Evolutionary conservation across 202 grass and related monocot genomes (phyloP).

Genomic region (Panicum hallii): DNA sequence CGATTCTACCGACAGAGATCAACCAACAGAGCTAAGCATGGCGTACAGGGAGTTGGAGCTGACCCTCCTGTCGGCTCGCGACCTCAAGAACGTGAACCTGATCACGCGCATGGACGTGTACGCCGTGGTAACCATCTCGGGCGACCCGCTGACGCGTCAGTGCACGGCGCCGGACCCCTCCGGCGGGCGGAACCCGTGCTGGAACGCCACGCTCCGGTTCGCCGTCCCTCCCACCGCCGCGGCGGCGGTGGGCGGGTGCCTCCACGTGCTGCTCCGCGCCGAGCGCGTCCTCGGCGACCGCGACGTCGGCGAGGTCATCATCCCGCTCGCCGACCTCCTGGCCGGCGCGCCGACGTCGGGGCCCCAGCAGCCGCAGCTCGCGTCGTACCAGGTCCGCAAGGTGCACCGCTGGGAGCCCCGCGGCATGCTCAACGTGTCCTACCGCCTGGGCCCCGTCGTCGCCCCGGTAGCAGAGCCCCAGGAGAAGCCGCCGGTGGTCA

Average conservation of each 20-base stretch:
- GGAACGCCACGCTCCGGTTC: conserved; percentile 63
- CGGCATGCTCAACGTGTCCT: conserved; percentile 66
- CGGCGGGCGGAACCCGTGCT: conserved; percentile 59
- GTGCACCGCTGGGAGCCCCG: conserved; percentile 44
- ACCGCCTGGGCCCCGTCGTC: conserved; percentile 53
- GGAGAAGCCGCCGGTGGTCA: background rate
- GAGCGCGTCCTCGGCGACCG: conserved; percentile 68
- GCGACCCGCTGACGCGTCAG: conserved; percentile 47
- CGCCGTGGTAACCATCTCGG: conserved; percentile 58
- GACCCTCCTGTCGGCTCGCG: conserved; percentile 56
- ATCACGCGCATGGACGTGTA: conserved; percentile 70
- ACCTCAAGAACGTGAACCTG: conserved; percentile 70
- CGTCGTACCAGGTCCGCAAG: conserved; percentile 66
- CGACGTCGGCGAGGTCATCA: conserved; percentile 64
- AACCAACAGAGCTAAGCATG: conserved; percentile 29
- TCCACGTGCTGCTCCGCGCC: conserved; percentile 67
- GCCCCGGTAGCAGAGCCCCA: background rate
- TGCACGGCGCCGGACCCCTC: conserved; percentile 56
- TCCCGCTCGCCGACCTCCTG: conserved; percentile 55
- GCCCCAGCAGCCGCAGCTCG: conserved; percentile 31
- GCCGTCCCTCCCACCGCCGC: conserved; percentile 41
- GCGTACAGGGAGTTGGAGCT: conserved; percentile 66
- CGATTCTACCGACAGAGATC: background rate
- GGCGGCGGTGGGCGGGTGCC: background rate
- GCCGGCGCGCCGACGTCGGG: background rate